phyloP scores from a whole-genome alignment of 768 basidiomycete genomes.

The Floccularia luteovirens region DNA sequence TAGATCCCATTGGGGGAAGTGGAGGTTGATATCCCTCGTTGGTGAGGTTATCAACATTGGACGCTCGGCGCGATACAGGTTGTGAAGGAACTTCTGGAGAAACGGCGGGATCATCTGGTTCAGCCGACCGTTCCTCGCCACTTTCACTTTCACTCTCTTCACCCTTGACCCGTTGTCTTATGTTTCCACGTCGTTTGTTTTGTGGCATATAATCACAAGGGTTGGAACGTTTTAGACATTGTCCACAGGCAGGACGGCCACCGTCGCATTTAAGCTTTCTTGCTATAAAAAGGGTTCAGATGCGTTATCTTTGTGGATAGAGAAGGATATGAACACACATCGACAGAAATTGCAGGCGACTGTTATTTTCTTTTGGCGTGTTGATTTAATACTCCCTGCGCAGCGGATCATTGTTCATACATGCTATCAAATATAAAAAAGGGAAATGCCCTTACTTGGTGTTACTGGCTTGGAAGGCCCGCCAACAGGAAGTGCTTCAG shows the following conservation, averaged over 20 bases:
- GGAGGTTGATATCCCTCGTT: conserved; percentile 28
- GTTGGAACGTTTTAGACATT: conserved; percentile 74
- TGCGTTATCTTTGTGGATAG: conserved; percentile 3
- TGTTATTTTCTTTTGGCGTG: conserved; percentile 81
- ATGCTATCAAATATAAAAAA: conserved; percentile 10
- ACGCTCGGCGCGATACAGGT: conserved; percentile 38
- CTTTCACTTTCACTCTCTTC: conserved; percentile 67
- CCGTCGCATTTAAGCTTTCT: conserved; percentile 88
- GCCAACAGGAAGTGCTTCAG: conserved; percentile 29
- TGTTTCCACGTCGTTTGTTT: conserved; percentile 63
- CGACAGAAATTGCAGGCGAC: conserved; percentile 91
- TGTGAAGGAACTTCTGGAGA: conserved; percentile 50
- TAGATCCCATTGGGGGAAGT: conserved; percentile 29
- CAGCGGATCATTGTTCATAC: not conserved
- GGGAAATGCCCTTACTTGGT: conserved; percentile 14
- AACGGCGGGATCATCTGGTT: conserved; percentile 41
- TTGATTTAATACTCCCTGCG: conserved; percentile 27
- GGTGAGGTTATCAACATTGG: conserved; percentile 36
- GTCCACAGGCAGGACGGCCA: conserved; percentile 73
- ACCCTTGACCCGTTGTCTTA: conserved; percentile 43
- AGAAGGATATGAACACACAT: conserved; percentile 43
- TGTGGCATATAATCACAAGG: conserved; percentile 77
- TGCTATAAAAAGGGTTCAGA: conserved; percentile 34
- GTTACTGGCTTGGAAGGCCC: conserved; percentile 22
- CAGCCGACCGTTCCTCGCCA: conserved; percentile 49